Evolutionary conservation across 345 rosid genomes (phyloP).

Genomic region (Melaleuca alternifolia): DNA sequence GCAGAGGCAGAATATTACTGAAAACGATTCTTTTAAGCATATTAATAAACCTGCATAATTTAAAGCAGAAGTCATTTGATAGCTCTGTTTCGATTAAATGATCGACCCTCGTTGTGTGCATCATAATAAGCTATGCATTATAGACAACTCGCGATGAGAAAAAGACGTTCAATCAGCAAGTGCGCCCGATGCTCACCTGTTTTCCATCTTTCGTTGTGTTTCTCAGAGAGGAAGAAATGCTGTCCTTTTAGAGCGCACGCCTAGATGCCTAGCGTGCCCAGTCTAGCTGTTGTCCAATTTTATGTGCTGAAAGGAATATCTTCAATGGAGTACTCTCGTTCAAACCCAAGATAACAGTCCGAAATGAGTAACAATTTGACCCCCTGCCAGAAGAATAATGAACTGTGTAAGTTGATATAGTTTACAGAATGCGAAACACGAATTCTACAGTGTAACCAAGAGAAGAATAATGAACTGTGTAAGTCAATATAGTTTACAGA

Average conservation of each 20-base stretch:
- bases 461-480: background rate
- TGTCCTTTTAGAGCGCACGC: background rate
- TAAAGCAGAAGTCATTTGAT: background rate
- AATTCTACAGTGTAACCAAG: background rate
- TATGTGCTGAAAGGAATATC: constrained; percentile 6
- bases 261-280: background rate
- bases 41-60: background rate
- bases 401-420: background rate
- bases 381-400: constrained; percentile 35
- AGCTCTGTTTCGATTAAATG: background rate
- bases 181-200: background rate
- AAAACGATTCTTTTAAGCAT: background rate
- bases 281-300: background rate
- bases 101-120: background rate
- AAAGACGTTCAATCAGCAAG: background rate
- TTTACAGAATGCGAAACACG: background rate
- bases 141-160: background rate
- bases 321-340: constrained; percentile 68
- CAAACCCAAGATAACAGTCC: constrained; percentile 87
- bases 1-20: background rate
- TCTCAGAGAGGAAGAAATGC: background rate
- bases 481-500: background rate
- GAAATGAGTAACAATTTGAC: constrained; percentile 65
- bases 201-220: background rate
- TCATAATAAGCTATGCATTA: background rate